phyloP scores from a whole-genome alignment of 148 eudicot species.

The Amaranthus palmeri region DNA sequence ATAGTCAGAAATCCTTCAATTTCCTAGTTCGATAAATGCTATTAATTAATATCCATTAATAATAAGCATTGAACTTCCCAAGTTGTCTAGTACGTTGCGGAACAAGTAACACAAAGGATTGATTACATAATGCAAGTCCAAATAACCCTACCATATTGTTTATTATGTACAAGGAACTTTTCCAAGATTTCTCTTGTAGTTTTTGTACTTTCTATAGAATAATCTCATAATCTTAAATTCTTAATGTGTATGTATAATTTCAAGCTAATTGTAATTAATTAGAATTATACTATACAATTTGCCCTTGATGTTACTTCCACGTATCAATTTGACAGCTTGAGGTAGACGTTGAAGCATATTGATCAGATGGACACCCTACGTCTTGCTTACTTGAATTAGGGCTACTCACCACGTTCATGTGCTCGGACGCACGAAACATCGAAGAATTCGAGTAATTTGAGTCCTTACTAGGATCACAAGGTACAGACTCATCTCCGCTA shows the following conservation, averaged over 20 bases:
- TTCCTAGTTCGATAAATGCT: conserved; percentile 21
- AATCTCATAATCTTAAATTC: conserved; percentile 3
- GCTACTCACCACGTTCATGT: conserved; percentile 37
- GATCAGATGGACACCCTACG: conserved; percentile 28
- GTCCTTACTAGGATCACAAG: conserved; percentile 25
- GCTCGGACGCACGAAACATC: conserved; percentile 37
- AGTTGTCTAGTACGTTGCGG: conserved; percentile 19
- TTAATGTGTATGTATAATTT: conserved; percentile 24
- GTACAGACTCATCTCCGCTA: conserved; percentile 40
- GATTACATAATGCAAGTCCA: conserved; percentile 14
- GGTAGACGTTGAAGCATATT: conserved; percentile 40
- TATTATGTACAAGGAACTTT: conserved; percentile 41
- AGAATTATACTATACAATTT: conserved; percentile 1
- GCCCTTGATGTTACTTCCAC: conserved; percentile 41
- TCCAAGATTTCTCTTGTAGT: conserved; percentile 24
- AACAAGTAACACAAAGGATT: conserved; percentile 10
- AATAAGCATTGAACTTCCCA: conserved; percentile 22
- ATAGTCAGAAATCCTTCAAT: conserved; percentile 23
- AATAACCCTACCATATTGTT: conserved; percentile 6
- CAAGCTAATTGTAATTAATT: conserved; percentile 24
- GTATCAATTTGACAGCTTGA: conserved; percentile 56
- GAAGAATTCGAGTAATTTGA: conserved; percentile 26
- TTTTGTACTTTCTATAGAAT: conserved; percentile 6
- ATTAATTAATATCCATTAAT: conserved; percentile 14
- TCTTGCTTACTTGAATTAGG: conserved; percentile 35